These are phyloP conservation scores for Penicillium sp. DNA, from an alignment of 2,329 filamentous ascomycete genomes.

Conservation along the genomic window DNA sequence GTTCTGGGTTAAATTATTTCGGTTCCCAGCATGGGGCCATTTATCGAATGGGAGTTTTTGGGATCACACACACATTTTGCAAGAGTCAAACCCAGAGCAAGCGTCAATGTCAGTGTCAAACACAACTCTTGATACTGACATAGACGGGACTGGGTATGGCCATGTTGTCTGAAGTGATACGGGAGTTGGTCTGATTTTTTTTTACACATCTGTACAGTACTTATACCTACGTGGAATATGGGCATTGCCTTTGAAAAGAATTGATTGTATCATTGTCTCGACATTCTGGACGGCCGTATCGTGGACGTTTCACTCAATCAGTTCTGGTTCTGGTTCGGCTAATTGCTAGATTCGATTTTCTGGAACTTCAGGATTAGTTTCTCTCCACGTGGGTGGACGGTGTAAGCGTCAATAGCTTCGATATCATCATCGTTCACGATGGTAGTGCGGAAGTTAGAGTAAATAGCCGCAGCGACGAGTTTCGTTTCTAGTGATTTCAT, in stretches of 20 bases:
- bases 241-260: constrained; percentile 29
- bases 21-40: constrained; percentile 5
- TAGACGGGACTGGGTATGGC: constrained; percentile 14
- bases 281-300: not conserved
- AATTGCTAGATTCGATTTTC: constrained; percentile 28
- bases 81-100: not conserved
- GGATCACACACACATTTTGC: constrained; percentile 7
- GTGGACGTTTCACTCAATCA: not conserved
- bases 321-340: not conserved
- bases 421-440: constrained; percentile 69
- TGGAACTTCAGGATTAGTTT: constrained; percentile 65
- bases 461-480: constrained; percentile 71
- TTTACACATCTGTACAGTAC: constrained; percentile 37
- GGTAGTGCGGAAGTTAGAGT: constrained; percentile 67
- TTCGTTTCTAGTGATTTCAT: constrained; percentile 67
- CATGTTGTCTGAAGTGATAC: constrained; percentile 19
- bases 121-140: not conserved
- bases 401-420: constrained; percentile 70
- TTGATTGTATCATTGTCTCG: constrained; percentile 28
- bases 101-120: not conserved
- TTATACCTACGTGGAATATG: constrained; percentile 30
- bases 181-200: constrained; percentile 30
- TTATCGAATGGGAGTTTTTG: constrained; percentile 26
- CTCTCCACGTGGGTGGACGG: constrained; percentile 63
- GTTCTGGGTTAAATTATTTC: constrained; percentile 39